phyloP scores from a whole-genome alignment of 78 protist genomes.

The Monosiga brevicollis region DNA sequence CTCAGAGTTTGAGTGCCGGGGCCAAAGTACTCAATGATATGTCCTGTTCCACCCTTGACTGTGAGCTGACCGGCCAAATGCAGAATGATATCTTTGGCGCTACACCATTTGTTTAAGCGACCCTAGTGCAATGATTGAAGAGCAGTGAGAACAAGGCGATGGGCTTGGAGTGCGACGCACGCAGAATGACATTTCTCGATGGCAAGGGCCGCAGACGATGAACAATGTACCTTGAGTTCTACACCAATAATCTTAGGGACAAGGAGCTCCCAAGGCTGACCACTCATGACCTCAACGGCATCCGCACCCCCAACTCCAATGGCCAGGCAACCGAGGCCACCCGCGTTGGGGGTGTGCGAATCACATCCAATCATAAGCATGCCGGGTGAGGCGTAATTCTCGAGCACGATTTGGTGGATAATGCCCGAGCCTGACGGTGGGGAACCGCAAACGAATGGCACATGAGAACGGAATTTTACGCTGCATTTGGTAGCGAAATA shows the following conservation, averaged over 20 bases:
- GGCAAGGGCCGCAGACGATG: conserved; percentile 71
- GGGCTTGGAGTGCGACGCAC: background rate
- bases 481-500: too few relatives aligned
- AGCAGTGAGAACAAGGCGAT: too few relatives aligned
- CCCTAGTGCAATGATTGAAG: background rate
- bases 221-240: conserved; percentile 60
- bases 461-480: too few relatives aligned
- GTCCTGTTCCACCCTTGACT: conserved; percentile 61
- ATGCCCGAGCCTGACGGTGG: conserved; percentile 40
- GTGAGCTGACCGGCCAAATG: conserved; percentile 75
- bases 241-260: conserved; percentile 89
- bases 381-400: conserved; percentile 89
- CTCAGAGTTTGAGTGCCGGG: conserved; percentile 73
- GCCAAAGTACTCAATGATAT: conserved; percentile 83
- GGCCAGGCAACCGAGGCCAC: conserved; percentile 77
- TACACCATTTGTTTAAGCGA: conserved; percentile 48
- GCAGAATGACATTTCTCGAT: background rate
- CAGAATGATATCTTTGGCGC: conserved; percentile 85
- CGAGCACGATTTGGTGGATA: conserved; percentile 90
- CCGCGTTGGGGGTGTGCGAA: conserved; percentile 85
- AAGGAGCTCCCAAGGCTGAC: conserved; percentile 84
- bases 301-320: conserved; percentile 92
- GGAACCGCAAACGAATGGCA: too few relatives aligned
- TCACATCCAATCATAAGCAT: conserved; percentile 52
- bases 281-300: conserved; percentile 85